Evolutionary conservation across 1,284 basidiomycete species (phyloP).

Genomic region (Cutaneotrichosporon sp.): DNA sequence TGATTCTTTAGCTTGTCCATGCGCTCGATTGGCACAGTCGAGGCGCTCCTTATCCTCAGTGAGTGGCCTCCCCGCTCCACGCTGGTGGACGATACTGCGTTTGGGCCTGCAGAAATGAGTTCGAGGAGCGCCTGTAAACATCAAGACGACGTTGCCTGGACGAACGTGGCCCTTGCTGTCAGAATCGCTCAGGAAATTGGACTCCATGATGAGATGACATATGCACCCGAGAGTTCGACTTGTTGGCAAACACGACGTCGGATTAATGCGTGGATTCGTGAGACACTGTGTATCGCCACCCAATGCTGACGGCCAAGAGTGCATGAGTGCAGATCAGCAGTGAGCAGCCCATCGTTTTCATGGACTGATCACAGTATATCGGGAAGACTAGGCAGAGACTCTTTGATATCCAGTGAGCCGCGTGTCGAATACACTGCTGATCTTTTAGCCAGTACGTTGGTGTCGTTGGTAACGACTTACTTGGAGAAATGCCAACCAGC

Average conservation of each 20-base stretch:
- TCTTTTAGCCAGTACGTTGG: background rate
- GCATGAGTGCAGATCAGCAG: slow-evolving; percentile 22
- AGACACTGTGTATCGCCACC: background rate
- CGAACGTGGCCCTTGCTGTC: slow-evolving; percentile 19
- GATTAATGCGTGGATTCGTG: slow-evolving; percentile 19
- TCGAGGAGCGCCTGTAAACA: slow-evolving; percentile 12
- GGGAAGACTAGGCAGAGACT: slow-evolving; percentile 17
- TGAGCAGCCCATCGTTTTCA: background rate
- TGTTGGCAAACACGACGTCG: slow-evolving; percentile 12
- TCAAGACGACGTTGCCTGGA: slow-evolving; percentile 23
- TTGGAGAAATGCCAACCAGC: slow-evolving; percentile 17
- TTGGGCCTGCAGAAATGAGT: background rate
- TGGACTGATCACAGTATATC: slow-evolving; percentile 13
- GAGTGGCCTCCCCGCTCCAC: slow-evolving; percentile 22
- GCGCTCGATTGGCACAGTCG: slow-evolving; percentile 24
- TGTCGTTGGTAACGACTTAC: background rate
- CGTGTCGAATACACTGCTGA: background rate
- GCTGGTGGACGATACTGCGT: slow-evolving; percentile 13
- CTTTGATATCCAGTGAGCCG: slow-evolving; percentile 13
- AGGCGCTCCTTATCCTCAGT: slow-evolving; percentile 22
- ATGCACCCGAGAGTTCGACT: background rate
- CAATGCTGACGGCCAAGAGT: slow-evolving; percentile 11
- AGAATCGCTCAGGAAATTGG: slow-evolving; percentile 22
- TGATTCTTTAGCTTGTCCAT: background rate
- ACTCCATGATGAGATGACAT: slow-evolving; percentile 19